Percentiles rank a stretch among this genome's conserved stretches.
Evolutionary conservation across 352 stramenopile species (phyloP).

Genomic region (Pythium phragmiticola): DNA sequence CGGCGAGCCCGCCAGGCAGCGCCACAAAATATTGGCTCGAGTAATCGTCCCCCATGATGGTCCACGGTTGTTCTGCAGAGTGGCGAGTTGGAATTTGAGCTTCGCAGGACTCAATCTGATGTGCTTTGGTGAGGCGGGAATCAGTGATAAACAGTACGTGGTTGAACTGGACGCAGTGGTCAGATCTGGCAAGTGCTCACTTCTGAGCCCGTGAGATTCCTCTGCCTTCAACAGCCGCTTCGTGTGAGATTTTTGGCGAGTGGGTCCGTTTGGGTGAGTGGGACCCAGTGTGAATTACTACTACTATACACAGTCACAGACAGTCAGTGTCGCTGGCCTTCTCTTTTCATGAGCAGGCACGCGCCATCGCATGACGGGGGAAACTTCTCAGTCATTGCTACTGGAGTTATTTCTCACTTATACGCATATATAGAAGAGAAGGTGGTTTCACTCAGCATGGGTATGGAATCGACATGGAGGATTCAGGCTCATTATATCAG

Average conservation of each 20-base stretch:
- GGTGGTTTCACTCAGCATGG: constrained; percentile 30
- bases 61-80: neutral
- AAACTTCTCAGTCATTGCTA: neutral
- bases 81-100: neutral
- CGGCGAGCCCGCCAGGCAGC: constrained; percentile 17
- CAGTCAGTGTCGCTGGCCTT: neutral
- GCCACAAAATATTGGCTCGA: constrained; percentile 12
- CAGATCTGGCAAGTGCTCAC: neutral
- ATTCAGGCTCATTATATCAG: constrained; percentile 35
- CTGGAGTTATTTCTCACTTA: neutral
- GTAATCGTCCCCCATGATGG: constrained; percentile 1
- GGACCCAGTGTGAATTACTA: neutral
- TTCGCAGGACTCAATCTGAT: neutral
- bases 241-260: neutral
- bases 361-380: neutral
- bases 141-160: too few relatives aligned
- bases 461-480: constrained; percentile 31
- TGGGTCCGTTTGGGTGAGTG: neutral
- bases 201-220: neutral
- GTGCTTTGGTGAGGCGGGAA: neutral
- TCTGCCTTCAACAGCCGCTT: neutral
- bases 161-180: neutral
- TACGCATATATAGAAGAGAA: neutral
- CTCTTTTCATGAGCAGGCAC: neutral
- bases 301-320: too few relatives aligned